Conservation (phyloP, 2,329 filamentous ascomycete species). For the Diaporthe ilicicola region DNA sequence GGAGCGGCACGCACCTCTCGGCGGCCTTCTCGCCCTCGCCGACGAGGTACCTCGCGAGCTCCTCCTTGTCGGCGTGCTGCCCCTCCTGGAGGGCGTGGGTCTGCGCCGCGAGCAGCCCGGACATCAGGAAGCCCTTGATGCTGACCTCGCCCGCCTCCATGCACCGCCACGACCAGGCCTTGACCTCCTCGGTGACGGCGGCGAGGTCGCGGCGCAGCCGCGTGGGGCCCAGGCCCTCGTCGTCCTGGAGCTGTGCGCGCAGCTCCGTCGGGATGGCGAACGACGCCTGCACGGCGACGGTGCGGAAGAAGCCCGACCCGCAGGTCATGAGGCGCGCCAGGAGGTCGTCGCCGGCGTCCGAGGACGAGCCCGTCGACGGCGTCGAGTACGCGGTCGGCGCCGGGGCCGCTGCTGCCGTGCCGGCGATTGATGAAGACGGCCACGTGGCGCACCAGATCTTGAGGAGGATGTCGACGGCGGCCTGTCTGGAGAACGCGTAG, state of each 20-base stretch:
- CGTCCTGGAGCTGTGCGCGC: constrained; percentile 53
- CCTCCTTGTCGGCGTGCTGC: constrained; percentile 36
- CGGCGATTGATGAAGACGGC: constrained; percentile 24
- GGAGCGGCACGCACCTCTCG: constrained; percentile 42
- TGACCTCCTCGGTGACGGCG: constrained; percentile 40
- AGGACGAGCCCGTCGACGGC: constrained; percentile 29
- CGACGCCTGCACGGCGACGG: constrained; percentile 48
- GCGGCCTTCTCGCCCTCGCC: constrained; percentile 39
- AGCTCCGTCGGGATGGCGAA: constrained; percentile 57
- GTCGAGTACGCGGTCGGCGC: constrained; percentile 29
- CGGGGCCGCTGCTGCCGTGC: background rate
- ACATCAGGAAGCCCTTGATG: constrained; percentile 48
- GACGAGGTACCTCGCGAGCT: constrained; percentile 44
- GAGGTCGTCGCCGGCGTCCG: constrained; percentile 37
- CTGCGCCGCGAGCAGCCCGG: constrained; percentile 47
- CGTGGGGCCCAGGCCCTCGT: constrained; percentile 42
- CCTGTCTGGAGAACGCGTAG: constrained; percentile 56
- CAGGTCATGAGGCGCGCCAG: constrained; percentile 51
- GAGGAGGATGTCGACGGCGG: constrained; percentile 50
- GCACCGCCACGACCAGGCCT: constrained; percentile 44
- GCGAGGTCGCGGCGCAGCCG: constrained; percentile 43
- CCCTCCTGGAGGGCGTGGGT: constrained; percentile 45
- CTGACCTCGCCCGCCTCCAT: constrained; percentile 55
- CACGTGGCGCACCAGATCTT: constrained; percentile 40
- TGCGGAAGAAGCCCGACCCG: constrained; percentile 53